Base-by-base conservation (phyloP, 2,329 filamentous ascomycete species). In the Whalleya microplaca region DNA sequence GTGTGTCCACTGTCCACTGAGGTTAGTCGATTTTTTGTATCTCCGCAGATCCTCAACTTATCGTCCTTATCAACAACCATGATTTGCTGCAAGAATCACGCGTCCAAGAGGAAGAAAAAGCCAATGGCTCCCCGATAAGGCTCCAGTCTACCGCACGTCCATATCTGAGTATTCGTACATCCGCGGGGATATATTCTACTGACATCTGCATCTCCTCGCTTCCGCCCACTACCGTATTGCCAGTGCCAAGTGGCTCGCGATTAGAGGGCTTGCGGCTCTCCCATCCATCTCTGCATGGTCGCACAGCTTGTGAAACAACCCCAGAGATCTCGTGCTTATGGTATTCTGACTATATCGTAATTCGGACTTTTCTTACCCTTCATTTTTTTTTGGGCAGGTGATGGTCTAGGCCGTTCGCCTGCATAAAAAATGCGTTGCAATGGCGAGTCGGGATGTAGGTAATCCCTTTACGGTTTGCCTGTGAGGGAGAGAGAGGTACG, bases 111-210 rank as follows among this genome's bases (percentile, higher is more conserved):
- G n/a, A 52, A 41, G 41, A 57, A 48, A 57, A 48, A 61, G 45
- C 55, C 54, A 63, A 67, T 64, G 53, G 44, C n/a, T 49, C 50
- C 51, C 48, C 62, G 66, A 68, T 68, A 68, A 68, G 64, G 45
- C 49, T 41, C 40, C 50, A n/a, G 27, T 41, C 37, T 44, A 44
- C 45, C 29, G 45, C 51, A 53, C n/a, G 20, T 45, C 44, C 41
- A 49, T 48, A 48, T 23, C 44, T 49, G 37, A 40, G 40, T 51
- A 5, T 5, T 37, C 32, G 32, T 37, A 64, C 53, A 58, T 64
- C 64, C 63, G 64, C 64, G 64, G 64, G 55, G 51, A 54, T 49
- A 23, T 56, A 46, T 32, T 62, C 54, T 29, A 44, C 48, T 53
- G 54, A 43, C 41, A 55, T 41, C 50, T 57, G 58, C 58, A 63